Evolutionary conservation across 1,284 basidiomycete genomes (phyloP).

Genomic region (Apiotrichum domesticum): DNA sequence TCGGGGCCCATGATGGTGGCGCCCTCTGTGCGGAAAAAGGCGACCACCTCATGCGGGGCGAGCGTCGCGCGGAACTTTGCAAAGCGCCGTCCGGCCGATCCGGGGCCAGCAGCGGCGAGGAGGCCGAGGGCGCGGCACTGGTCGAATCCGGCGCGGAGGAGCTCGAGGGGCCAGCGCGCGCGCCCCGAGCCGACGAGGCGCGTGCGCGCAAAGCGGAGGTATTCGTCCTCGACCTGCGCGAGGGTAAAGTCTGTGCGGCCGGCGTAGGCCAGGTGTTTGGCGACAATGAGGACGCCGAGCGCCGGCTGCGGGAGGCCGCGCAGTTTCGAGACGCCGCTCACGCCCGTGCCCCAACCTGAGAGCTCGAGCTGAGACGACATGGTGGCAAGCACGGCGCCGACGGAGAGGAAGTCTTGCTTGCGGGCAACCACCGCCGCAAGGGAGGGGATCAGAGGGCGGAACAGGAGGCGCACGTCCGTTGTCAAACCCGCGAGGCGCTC

Average conservation of each 20-base stretch:
- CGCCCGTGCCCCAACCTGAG: slow-evolving; percentile 33
- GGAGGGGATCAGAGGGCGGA: slow-evolving; percentile 53
- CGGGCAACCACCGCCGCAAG: slow-evolving; percentile 24
- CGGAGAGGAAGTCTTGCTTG: slow-evolving; percentile 26
- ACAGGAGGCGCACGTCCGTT: slow-evolving; percentile 61
- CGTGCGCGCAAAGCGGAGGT: slow-evolving; percentile 42
- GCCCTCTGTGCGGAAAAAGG: slow-evolving; percentile 43
- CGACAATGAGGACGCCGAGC: slow-evolving; percentile 41
- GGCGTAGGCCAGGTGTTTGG: slow-evolving; percentile 67
- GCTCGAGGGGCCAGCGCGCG: slow-evolving; percentile 36
- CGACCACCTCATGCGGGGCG: slow-evolving; percentile 41
- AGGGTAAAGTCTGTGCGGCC: slow-evolving; percentile 56
- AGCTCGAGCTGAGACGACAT: slow-evolving; percentile 34
- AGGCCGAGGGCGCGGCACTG: slow-evolving; percentile 34
- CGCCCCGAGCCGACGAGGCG: slow-evolving; percentile 45
- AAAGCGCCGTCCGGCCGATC: slow-evolving; percentile 33
- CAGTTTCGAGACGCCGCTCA: slow-evolving; percentile 9
- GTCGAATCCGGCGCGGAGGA: slow-evolving; percentile 41
- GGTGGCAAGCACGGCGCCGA: slow-evolving; percentile 15
- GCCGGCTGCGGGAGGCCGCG: slow-evolving; percentile 42
- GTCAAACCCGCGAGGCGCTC: slow-evolving; percentile 60
- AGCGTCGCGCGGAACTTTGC: slow-evolving; percentile 40
- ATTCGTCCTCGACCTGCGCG: slow-evolving; percentile 46
- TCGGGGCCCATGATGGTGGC: slow-evolving; percentile 39
- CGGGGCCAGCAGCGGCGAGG: slow-evolving; percentile 31